Evolutionary conservation across 495 filamentous ascomycete species (phyloP).

Genomic region (Bathelium albidoporum): DNA sequence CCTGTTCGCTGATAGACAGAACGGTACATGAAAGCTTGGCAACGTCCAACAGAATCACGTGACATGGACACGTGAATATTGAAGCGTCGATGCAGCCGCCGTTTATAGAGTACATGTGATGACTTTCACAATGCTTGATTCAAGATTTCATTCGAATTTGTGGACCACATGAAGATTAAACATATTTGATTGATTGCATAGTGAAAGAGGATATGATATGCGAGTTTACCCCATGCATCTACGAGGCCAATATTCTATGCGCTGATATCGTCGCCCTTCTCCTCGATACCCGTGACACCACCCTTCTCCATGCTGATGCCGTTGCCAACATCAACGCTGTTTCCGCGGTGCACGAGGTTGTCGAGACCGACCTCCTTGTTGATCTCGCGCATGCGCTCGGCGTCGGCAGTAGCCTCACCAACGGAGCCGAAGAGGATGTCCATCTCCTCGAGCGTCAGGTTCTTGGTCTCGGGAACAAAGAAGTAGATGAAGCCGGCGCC

Average conservation of each 20-base stretch:
- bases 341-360: conserved; percentile 16
- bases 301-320: conserved; percentile 11
- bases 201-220: background rate
- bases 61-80: too few species aligned
- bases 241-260: background rate
- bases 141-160: too few species aligned
- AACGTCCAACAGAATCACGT: too few species aligned
- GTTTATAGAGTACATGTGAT: too few species aligned
- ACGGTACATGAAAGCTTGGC: too few species aligned
- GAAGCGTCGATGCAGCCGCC: too few species aligned
- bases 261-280: background rate
- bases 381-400: conserved; percentile 62
- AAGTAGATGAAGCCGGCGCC: conserved; percentile 46
- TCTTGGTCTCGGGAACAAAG: conserved; percentile 41
- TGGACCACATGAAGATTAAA: too few species aligned
- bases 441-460: conserved; percentile 44
- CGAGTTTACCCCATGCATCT: background rate
- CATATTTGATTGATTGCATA: background rate
- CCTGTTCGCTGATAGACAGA: too few species aligned
- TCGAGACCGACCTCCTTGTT: conserved; percentile 60
- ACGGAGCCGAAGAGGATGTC: conserved; percentile 69
- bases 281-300: background rate
- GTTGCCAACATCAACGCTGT: conserved; percentile 6
- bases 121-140: too few species aligned
- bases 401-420: conserved; percentile 58